Percentiles rank a stretch among this genome's conserved stretches.
phyloP scores from a whole-genome alignment of 495 filamentous ascomycete genomes.

The Neurospora sublineolata region DNA sequence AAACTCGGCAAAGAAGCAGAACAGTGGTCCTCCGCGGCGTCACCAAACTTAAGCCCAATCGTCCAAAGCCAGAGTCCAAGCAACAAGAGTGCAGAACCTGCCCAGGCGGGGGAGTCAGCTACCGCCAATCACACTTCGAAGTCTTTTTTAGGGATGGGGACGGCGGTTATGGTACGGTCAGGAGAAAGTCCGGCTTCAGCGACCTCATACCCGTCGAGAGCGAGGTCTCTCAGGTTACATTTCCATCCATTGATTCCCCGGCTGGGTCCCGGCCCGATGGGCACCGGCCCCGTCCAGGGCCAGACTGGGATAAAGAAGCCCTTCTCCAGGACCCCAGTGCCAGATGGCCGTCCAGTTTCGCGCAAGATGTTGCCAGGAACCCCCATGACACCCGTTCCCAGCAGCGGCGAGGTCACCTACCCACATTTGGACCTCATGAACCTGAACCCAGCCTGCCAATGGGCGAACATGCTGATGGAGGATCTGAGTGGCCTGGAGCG shows the following conservation, averaged over 20 bases:
- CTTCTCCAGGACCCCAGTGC: not conserved
- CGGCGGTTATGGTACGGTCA: constrained; percentile 3
- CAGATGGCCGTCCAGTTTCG: not conserved
- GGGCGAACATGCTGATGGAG: constrained; percentile 9
- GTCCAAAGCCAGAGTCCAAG: constrained; percentile 25
- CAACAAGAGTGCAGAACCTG: not conserved
- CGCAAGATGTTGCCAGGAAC: not conserved
- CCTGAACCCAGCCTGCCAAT: constrained; percentile 8
- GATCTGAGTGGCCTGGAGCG: constrained; percentile 9
- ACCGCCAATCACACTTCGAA: constrained; percentile 1
- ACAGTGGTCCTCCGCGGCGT: constrained; percentile 39
- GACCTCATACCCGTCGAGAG: constrained; percentile 24
- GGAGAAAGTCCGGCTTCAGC: constrained; percentile 10
- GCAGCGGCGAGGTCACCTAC: not conserved
- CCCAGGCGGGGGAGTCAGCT: constrained; percentile 3
- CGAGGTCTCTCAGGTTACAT: not conserved
- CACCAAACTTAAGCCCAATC: constrained; percentile 36
- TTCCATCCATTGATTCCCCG: constrained; percentile 8
- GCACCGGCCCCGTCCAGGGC: not conserved
- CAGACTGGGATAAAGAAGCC: not conserved
- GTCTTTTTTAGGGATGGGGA: constrained; percentile 28
- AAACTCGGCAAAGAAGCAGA: constrained; percentile 30
- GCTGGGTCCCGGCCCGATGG: not conserved
- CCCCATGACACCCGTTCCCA: constrained; percentile 1
- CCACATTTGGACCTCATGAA: constrained; percentile 9